Conservation (phyloP, 2,329 filamentous ascomycete genomes). For the Calycina marina region DNA sequence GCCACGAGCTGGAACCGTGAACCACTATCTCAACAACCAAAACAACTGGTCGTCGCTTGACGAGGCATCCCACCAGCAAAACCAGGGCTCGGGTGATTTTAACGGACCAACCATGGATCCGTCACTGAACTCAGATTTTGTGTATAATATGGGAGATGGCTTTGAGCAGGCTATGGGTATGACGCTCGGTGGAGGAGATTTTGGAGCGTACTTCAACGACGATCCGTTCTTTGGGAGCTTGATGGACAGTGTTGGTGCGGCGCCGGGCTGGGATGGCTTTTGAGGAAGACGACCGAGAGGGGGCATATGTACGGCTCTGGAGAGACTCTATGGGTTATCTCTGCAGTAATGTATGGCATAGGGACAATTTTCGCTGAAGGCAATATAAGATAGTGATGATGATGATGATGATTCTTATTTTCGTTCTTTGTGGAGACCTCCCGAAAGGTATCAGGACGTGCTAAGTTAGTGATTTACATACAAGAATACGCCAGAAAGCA, state of each 20-base stretch:
- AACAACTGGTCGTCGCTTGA: conserved; percentile 17
- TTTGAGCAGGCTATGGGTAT: conserved; percentile 23
- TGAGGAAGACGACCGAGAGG: no score
- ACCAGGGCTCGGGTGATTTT: conserved; percentile 8
- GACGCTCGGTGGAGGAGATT: conserved; percentile 20
- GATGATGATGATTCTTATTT: no score
- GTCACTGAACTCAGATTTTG: conserved; percentile 16
- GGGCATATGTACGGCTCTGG: no score
- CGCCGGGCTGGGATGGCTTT: conserved; percentile 11
- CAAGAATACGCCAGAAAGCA: no score
- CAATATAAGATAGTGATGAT: no score
- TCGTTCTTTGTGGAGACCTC: no score
- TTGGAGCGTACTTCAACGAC: conserved; percentile 19
- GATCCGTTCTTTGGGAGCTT: conserved; percentile 18
- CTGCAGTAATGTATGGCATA: no score
- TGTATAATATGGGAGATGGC: conserved; percentile 19
- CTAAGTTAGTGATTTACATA: no score
- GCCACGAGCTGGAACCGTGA: conserved; percentile 10
- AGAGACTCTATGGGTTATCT: no score
- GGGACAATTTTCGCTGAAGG: no score
- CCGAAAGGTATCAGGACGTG: no score
- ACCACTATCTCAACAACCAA: conserved; percentile 9
- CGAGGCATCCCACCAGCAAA: conserved; percentile 6
- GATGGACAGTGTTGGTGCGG: conserved; percentile 15
- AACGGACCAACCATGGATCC: conserved; percentile 18